Base-by-base conservation (phyloP, 2,329 filamentous ascomycete genomes). In the Pseudocercospora ulei region DNA sequence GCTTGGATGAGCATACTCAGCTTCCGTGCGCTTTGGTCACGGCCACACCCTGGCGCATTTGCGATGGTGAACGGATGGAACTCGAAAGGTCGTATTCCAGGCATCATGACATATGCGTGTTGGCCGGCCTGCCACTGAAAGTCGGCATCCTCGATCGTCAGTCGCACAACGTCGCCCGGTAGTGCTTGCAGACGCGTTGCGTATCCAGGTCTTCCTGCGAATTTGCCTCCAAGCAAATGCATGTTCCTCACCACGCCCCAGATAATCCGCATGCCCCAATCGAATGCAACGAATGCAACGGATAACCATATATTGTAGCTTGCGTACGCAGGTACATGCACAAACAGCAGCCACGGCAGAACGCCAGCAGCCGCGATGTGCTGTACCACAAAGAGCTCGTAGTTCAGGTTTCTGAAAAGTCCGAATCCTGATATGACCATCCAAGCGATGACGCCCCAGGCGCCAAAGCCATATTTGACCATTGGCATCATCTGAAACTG, bases 11-110 rank as follows among this genome's bases (percentile, higher is more conserved):
- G 26, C 39, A 57, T 36, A 3, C 44, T 48, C 18, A 58, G 20
- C 6, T 20, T 23, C 3, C 22, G 26, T 11, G 19, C 37, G 14
- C 20, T 11, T 11, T 72, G 70, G 44, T 74, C 75, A 1, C 72
- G 69, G 0, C 71, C 72, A 50, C 73, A 70, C 2, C 24, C 7
- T 7, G 43, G 25, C 2, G 47, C 47, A 31, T 53, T 56, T 3
- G 56, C 53, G 41, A 80, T 74, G 1, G 75, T 79, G 51, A 80
- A 80, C 0, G 76, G 77, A 47, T 81, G 76, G 14, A 69, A 71
- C 50, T 79, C 73, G 1, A 80, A 57, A 1, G 73, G 74, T 11
- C 11, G 67, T 65, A 23, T 0, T 64, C 65, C 50, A 71, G 76
- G 50, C 65, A 76, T 44, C 3, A 71, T 71, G 2, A 80, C 59